Evolutionary conservation across 192 early-diverging fungal genomes (phyloP), one percentile per base, ranked within the genome.

Genomic region (Coemansia sp.): DNA sequence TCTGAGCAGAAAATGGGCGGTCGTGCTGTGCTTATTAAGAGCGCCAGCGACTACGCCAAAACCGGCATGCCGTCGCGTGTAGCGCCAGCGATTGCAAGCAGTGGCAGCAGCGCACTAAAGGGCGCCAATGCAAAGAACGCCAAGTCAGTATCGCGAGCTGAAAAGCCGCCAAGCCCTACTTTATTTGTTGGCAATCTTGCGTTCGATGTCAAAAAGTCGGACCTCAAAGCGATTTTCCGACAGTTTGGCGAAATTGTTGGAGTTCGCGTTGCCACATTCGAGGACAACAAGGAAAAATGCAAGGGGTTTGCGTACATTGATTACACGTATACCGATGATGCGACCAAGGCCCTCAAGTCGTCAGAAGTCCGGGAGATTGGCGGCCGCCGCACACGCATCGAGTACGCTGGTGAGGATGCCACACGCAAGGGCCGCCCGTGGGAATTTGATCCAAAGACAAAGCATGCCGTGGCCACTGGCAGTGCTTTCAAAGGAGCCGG

Each of bases 291-390:
- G 38, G 83, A 85, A 54, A 88, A 86, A 59, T 87, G 85, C 79
- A 87, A 86, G 71, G 87, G 87, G 17, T 88, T 88, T 54, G 86
- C 69, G 1, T 88, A 88, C 51, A 72, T 88, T 51, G 86, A 89
- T 42, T 89, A 80, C 36, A 78, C 75, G 52, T 69, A 62, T 27
- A 78, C 81, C 0, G 87, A 83, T 33, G 81, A 79, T 25, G 84
- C 87, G 2, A 82, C 83, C 19, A 70, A 77, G 34, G 87, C 87
- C 5, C 52, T 89, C 56, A 79, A 77, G 51, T 70, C 82, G 14
- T 67, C 77, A 3, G 68, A 83, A 17, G 77, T 77, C 14, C 77
- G 80, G 38, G 67, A 65, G 36, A 65, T 89, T 40, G 79, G 78
- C 37, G 80, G 79, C 14, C 79, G 85, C 13, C 80, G 80, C 22